Evolutionary conservation across 305 asterid genomes (phyloP).

Genomic region (Fraxinus velutina): DNA sequence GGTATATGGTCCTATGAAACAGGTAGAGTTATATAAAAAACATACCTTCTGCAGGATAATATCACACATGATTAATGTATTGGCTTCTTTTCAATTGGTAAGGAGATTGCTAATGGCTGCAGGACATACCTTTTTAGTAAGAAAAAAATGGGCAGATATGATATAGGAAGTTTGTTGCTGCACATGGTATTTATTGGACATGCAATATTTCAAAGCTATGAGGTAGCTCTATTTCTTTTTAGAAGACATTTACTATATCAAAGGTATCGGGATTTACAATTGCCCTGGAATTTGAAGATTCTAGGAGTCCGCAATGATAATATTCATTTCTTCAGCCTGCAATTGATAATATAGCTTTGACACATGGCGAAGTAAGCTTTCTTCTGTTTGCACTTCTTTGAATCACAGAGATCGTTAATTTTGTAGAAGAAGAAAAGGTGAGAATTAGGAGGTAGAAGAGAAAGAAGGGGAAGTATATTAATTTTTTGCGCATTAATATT

Average conservation of each 20-base stretch:
- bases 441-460: not conserved
- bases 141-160: not conserved
- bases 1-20: not conserved
- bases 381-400: not conserved
- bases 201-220: not conserved
- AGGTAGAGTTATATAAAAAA: not conserved
- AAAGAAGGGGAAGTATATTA: not conserved
- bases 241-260: not conserved
- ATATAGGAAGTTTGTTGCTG: not conserved
- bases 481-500: not conserved
- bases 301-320: not conserved
- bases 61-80: conserved; percentile 12
- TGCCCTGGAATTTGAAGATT: not conserved
- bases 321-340: not conserved
- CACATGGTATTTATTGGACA: not conserved
- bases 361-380: conserved; percentile 10
- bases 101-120: not conserved
- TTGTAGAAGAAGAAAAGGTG: not conserved
- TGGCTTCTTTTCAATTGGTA: not conserved
- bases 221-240: not conserved
- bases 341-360: not conserved
- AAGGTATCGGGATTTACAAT: not conserved
- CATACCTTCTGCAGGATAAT: conserved; percentile 9
- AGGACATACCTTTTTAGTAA: not conserved
- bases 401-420: not conserved